Evolutionary conservation across 2,329 filamentous ascomycete genomes (phyloP).

Genomic region (Neonectria punicea): DNA sequence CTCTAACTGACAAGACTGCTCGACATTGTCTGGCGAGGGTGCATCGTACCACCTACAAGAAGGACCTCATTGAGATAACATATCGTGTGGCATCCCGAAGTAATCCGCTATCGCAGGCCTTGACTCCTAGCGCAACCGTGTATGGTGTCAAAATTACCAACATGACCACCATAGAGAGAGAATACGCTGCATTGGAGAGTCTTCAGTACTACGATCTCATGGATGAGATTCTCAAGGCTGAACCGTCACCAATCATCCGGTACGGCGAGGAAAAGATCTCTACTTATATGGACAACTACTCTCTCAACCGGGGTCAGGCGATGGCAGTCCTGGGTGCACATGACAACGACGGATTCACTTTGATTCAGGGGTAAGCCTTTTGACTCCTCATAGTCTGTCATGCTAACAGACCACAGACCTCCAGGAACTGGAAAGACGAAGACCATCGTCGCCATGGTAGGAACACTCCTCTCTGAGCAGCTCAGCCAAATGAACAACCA

Average conservation of each 20-base stretch:
- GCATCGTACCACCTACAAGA: constrained; percentile 82
- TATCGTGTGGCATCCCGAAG: constrained; percentile 81
- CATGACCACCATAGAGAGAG: constrained; percentile 92
- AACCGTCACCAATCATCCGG: constrained; percentile 86
- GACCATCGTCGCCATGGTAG: constrained; percentile 96
- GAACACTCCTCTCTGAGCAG: constrained; percentile 69
- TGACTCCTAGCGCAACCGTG: constrained; percentile 77
- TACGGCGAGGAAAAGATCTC: constrained; percentile 80
- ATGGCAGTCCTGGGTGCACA: constrained; percentile 91
- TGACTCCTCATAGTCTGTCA: constrained; percentile 2
- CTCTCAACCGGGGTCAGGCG: constrained; percentile 88
- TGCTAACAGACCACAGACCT: constrained; percentile 65
- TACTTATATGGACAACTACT: constrained; percentile 78
- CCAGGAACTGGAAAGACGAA: constrained; percentile 99
- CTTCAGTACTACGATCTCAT: constrained; percentile 96
- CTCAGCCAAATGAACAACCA: constrained; percentile 48
- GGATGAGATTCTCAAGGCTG: constrained; percentile 88
- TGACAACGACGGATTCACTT: constrained; percentile 95
- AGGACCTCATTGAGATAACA: constrained; percentile 82
- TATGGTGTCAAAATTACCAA: constrained; percentile 87
- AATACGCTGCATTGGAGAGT: constrained; percentile 91
- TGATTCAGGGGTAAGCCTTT: constrained; percentile 81
- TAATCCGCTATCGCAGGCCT: constrained; percentile 68
- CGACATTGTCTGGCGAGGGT: constrained; percentile 90
- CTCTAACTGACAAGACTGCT: constrained; percentile 71